Evolutionary conservation across 495 filamentous ascomycete species (phyloP).

Genomic region (Neurospora discreta): DNA sequence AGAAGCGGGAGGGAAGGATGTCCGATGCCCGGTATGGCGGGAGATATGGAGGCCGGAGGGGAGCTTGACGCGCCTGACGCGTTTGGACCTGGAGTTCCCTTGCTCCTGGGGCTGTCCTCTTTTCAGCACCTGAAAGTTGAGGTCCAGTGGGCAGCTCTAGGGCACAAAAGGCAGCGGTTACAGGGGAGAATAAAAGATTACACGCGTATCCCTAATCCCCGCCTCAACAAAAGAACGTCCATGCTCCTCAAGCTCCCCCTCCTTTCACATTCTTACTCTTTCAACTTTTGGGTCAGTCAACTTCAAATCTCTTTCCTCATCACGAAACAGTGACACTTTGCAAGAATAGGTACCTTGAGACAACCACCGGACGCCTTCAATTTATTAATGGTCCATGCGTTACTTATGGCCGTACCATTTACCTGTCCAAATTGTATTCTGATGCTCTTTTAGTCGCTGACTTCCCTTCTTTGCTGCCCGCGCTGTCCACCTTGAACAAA

Average conservation of each 20-base stretch:
- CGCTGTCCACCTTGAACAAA: background rate
- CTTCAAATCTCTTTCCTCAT: background rate
- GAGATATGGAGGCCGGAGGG: slow-evolving; percentile 13
- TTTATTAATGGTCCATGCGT: too few species aligned
- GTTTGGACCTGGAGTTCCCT: background rate
- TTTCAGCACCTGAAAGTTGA: background rate
- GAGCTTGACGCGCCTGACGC: slow-evolving; percentile 8
- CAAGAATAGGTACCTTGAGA: background rate
- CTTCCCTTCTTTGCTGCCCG: background rate
- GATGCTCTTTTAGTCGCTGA: background rate
- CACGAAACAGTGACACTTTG: background rate
- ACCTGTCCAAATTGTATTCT: background rate
- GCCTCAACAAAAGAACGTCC: background rate
- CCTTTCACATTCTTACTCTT: background rate
- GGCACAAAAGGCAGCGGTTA: background rate
- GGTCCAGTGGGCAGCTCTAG: background rate
- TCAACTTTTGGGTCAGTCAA: background rate
- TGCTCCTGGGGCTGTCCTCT: background rate
- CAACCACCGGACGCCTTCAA: background rate
- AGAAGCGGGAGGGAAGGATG: background rate
- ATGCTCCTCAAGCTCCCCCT: background rate
- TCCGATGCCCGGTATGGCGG: background rate
- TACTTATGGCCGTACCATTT: background rate
- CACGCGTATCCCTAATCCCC: background rate
- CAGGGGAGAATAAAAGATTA: background rate